Conservation (phyloP, 345 rosid genomes). For the Pistacia integerrima region DNA sequence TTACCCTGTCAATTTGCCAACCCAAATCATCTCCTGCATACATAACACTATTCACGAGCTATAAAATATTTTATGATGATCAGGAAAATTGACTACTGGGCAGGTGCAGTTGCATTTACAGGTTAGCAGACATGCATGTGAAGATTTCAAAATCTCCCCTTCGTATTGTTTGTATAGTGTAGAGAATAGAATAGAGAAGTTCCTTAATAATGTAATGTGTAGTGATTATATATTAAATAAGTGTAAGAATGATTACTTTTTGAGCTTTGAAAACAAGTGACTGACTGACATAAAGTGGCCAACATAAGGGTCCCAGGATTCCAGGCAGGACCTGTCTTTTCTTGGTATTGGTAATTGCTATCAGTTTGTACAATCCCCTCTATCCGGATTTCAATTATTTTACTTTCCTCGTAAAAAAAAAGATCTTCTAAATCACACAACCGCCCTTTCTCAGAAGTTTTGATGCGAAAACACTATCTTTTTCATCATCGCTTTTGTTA, state of each 20-base stretch:
- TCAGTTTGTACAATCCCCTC: not conserved
- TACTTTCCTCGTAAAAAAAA: not conserved
- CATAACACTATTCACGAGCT: no score
- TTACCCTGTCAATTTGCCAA: constrained; percentile 3
- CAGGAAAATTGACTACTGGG: not conserved
- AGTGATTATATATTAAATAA: not conserved
- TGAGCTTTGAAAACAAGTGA: not conserved
- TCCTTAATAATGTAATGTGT: not conserved
- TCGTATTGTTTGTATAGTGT: no score
- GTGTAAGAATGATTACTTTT: not conserved
- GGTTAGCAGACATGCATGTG: not conserved
- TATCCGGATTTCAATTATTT: constrained; percentile 1
- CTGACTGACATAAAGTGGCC: constrained; percentile 12
- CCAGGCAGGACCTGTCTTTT: not conserved
- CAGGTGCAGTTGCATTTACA: not conserved
- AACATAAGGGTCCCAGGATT: constrained; percentile 18
- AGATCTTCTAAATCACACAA: not conserved
- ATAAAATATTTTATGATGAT: not conserved
- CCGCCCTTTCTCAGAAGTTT: not conserved
- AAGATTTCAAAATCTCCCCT: no score
- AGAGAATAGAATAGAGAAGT: not conserved
- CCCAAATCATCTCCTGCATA: not conserved
- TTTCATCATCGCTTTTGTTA: no score
- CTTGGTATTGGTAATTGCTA: not conserved
- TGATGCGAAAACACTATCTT: not conserved